phyloP scores from a whole-genome alignment of 306 rosid genomes.

The Begonia loranthoides region DNA sequence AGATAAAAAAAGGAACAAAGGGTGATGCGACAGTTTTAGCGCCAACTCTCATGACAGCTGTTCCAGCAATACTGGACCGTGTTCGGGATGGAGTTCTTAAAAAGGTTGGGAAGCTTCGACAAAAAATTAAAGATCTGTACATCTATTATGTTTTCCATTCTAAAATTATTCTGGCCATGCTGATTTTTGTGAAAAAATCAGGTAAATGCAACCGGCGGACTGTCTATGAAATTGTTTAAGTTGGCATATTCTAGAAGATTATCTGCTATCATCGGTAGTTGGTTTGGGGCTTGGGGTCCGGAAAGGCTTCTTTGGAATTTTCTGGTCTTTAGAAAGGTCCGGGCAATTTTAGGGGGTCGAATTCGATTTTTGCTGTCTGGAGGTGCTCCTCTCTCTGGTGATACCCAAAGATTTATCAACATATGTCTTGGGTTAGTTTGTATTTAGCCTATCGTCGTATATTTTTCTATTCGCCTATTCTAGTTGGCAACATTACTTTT shows the following conservation, averaged over 20 bases:
- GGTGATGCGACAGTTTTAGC: constrained; percentile 69
- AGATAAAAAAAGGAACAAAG: constrained; percentile 71
- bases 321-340: constrained; percentile 80
- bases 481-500: too few species aligned
- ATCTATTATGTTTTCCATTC: constrained; percentile 2
- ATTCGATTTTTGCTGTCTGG: constrained; percentile 82
- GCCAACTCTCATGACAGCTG: constrained; percentile 89
- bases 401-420: constrained; percentile 96
- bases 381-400: constrained; percentile 92
- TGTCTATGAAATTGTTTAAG: constrained; percentile 69
- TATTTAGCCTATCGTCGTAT: background rate
- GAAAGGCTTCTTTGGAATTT: constrained; percentile 67
- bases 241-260: constrained; percentile 84
- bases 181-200: constrained; percentile 13
- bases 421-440: constrained; percentile 78
- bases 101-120: constrained; percentile 36
- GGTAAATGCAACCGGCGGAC: constrained; percentile 77
- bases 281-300: constrained; percentile 98
- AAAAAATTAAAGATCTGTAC: background rate
- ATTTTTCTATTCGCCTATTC: too few species aligned
- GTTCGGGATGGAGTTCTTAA: constrained; percentile 86
- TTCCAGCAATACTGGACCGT: constrained; percentile 96
- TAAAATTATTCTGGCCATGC: constrained; percentile 1
- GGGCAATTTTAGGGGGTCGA: constrained; percentile 72
- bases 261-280: constrained; percentile 73